Base-by-base conservation (phyloP, 1,284 basidiomycete genomes). In the Golubevia pallescens region DNA sequence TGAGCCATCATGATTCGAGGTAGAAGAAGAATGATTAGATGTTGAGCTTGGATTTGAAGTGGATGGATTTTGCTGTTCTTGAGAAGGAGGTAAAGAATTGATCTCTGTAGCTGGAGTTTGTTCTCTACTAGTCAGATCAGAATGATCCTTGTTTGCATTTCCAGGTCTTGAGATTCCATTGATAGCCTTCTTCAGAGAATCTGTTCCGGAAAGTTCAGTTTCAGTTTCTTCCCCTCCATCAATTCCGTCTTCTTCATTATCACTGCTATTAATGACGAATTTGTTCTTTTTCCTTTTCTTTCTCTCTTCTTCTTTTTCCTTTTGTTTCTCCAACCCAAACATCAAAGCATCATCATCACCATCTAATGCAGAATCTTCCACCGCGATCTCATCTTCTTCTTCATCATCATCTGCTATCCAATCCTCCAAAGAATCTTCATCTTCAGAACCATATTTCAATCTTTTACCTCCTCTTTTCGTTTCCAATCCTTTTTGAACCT, bases 341-440 rank as follows among this genome's bases (percentile, higher is more conserved):
- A 48, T 48, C 42, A 10, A 48, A 48, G 42, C 42, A n/a, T n/a
- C n/a, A n/a, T n/a, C n/a, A 38, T 38, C 34, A 38, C 34, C 34
- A 38, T 38, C 34, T 4, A 38, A 38, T 38, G 3, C 34, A 38
- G 34, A 38, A 38, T 38, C 34, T 38, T 38, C 34, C 3, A 38
- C 10, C 10, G 34, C 48, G 57, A 57, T n/a, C n/a, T n/a, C n/a
- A 38, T 38, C 34, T 38, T 38, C 34, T 38, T 38, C 34, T 5
- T 38, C 34, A 38, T 38, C 34, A 38, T 38, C 34, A 6, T 75
- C 75, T n/a, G 69, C 64, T 51, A 69, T 68, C 16, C 62, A 68
- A 38, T 58, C 66, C 5, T 63, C 38, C 24, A 73, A 60, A 3
- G 66, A 73, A 57, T 77, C 75, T 65, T 86, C 73, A 62, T 81